Base-by-base conservation (phyloP, 2,329 filamentous ascomycete genomes). In the Fusarium brachygibbosum region DNA sequence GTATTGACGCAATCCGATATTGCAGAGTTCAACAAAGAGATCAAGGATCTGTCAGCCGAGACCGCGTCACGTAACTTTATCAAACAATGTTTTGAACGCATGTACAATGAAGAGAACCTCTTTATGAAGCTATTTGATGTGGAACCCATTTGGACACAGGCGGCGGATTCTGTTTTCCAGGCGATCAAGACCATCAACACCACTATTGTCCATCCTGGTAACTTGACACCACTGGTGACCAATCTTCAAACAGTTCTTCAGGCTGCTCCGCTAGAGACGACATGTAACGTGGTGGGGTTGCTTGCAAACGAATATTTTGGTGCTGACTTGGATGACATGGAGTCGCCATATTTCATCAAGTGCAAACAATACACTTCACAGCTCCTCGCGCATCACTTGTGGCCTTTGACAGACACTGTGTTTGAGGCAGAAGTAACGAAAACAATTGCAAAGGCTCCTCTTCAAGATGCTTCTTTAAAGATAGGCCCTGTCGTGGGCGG, bases 51-150 rank as follows among this genome's bases (percentile, higher is more conserved):
- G 1, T 85, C 84, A 4, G 71, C 84, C 3, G 87, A 89, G 71
- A 86, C 86, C 3, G 87, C 86, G 6, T 83, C 83, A 16, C 82
- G 87, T 29, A 88, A 87, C 68, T 87, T 84, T 56, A 82, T 89
- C 66, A 89, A 89, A 73, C 87, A 89, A 74, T 84, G 81, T 55
- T 88, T 88, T 57, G 87, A 89, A 71, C 82, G 86, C 28, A 83
- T 86, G 4, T 86, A 84, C 69, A 84, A 85, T 59, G 87, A 89
- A 71, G 81, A 84, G 28, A 80, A 77, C 21, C 75, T 89, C 4
- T 88, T 89, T 61, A 73, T 80, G 32, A 85, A 83, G 63, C 79
- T 89, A n/a, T 89, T 89, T 65, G 81, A 82, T 25, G 78, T 89
- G 38, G 85, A 88, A 45, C 82, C 86, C 1, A 80, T 83, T 23